Percentiles rank a stretch among this genome's conserved stretches.
phyloP scores from a whole-genome alignment of 2,329 filamentous ascomycete genomes.

The Aureobasidium uvarum region DNA sequence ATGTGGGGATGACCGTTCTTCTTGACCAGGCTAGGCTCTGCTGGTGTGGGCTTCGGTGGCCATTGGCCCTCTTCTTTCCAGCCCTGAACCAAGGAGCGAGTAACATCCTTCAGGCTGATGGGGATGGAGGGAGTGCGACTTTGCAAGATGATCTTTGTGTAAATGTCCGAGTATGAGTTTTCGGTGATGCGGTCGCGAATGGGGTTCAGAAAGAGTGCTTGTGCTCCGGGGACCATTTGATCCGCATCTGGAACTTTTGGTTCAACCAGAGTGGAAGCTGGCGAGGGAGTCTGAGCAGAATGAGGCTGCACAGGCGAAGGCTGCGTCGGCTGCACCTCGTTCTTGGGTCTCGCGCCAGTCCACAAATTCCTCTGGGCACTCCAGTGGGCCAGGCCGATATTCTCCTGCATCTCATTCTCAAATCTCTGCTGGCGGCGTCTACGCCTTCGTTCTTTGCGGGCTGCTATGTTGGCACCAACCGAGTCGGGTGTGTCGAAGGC shows the following conservation, averaged over 20 bases:
- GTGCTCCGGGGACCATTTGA: constrained; percentile 65
- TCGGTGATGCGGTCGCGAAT: constrained; percentile 76
- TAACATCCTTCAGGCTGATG: constrained; percentile 80
- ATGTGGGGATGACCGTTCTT: constrained; percentile 34
- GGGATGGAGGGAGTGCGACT: constrained; percentile 79
- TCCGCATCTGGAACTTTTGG: constrained; percentile 31
- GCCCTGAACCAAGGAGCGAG: constrained; percentile 75
- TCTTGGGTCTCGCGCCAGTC: constrained; percentile 64
- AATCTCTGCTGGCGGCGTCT: constrained; percentile 40
- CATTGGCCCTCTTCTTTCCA: constrained; percentile 95
- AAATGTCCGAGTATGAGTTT: constrained; percentile 74
- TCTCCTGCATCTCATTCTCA: constrained; percentile 60
- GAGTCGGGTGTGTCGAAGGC: constrained; percentile 47
- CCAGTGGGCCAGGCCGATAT: constrained; percentile 78
- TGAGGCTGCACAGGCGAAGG: neutral
- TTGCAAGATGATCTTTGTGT: constrained; percentile 82
- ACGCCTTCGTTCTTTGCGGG: constrained; percentile 38
- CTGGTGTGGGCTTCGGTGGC: constrained; percentile 64
- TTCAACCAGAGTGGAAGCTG: constrained; percentile 33
- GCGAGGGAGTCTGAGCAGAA: constrained; percentile 7
- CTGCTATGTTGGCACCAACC: constrained; percentile 38
- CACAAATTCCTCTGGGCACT: constrained; percentile 74
- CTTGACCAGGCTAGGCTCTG: constrained; percentile 46
- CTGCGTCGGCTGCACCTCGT: neutral
- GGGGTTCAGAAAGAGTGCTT: constrained; percentile 73